These are phyloP conservation scores for Tylopilus sp. DNA, from an alignment of 1,284 basidiomycete species.

Conservation along the genomic window DNA sequence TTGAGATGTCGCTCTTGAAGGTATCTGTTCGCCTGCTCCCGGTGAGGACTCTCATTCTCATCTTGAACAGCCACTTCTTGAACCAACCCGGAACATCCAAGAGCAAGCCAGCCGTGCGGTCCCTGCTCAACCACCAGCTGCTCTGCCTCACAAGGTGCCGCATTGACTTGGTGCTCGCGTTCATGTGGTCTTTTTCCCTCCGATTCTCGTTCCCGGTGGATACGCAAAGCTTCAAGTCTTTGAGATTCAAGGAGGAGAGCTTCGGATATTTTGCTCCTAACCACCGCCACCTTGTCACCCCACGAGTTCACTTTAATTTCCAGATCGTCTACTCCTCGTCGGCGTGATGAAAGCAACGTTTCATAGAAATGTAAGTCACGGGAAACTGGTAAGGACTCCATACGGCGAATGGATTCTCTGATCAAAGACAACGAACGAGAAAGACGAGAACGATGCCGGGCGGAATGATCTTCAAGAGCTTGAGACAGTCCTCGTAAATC, in stretches of 20 bases:
- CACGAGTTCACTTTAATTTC: slow-evolving; percentile 49
- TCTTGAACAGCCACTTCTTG: slow-evolving; percentile 17
- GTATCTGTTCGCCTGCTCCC: slow-evolving; percentile 33
- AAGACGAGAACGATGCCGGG: slow-evolving; percentile 38
- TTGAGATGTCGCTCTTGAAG: slow-evolving; percentile 22
- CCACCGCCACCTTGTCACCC: slow-evolving; percentile 40
- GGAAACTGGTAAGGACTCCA: slow-evolving; percentile 44
- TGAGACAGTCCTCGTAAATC: slow-evolving; percentile 37
- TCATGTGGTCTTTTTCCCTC: slow-evolving; percentile 34
- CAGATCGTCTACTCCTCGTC: slow-evolving; percentile 45
- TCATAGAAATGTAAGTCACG: slow-evolving; percentile 43
- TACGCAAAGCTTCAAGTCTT: slow-evolving; percentile 31
- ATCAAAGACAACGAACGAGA: slow-evolving; percentile 49
- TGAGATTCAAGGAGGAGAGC: slow-evolving; percentile 35
- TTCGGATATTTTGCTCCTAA: slow-evolving; percentile 39
- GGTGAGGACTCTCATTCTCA: slow-evolving; percentile 12
- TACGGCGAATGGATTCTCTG: slow-evolving; percentile 47
- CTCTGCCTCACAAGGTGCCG: slow-evolving; percentile 23
- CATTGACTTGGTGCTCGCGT: slow-evolving; percentile 25
- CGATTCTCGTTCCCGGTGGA: slow-evolving; percentile 23
- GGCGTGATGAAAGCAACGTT: slow-evolving; percentile 44
- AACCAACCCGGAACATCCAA: slow-evolving; percentile 28
- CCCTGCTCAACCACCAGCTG: slow-evolving; percentile 25
- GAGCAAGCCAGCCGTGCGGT: slow-evolving; percentile 27
- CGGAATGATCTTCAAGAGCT: slow-evolving; percentile 37